These are phyloP conservation scores for Allium fistulosum DNA, from an alignment of 106 monocot species.

Conservation along the genomic window DNA sequence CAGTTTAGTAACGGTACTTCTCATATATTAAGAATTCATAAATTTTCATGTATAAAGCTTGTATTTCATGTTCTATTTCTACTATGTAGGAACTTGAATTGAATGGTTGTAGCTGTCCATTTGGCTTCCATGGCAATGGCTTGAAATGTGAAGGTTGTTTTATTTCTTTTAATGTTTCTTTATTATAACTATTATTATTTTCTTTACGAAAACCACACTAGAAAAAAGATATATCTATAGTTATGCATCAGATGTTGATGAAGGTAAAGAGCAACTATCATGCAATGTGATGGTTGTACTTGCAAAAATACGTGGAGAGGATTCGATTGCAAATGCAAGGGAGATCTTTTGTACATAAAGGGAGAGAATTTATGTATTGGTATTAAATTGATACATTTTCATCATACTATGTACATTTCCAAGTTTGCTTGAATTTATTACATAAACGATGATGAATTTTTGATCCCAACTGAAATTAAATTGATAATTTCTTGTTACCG, in stretches of 20 bases:
- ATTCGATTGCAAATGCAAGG: conserved; percentile 84
- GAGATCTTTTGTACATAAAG: conserved; percentile 57
- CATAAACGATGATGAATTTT: no score
- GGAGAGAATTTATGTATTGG: conserved; percentile 71
- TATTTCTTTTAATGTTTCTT: not conserved
- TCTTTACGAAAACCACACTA: no score
- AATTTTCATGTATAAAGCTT: no score
- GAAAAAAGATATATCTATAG: no score
- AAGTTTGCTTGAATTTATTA: not conserved
- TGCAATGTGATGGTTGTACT: conserved; percentile 73
- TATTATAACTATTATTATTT: not conserved
- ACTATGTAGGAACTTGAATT: not conserved
- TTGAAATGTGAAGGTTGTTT: conserved; percentile 57
- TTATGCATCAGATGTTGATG: conserved; percentile 52
- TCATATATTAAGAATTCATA: no score
- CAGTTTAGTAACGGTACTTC: not conserved
- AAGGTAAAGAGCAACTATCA: conserved; percentile 66
- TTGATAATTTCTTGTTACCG: not conserved
- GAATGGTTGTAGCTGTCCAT: conserved; percentile 67
- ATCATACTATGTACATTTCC: not conserved
- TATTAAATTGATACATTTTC: conserved; percentile 1
- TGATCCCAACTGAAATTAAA: no score
- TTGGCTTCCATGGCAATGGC: conserved; percentile 74
- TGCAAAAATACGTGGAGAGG: conserved; percentile 90
- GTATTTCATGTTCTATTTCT: no score